A percentile compares a stretch with the other conserved stretches of the same genome.
Conservation (phyloP, 768 basidiomycete genomes). For the Boletus subcaerulescens region DNA sequence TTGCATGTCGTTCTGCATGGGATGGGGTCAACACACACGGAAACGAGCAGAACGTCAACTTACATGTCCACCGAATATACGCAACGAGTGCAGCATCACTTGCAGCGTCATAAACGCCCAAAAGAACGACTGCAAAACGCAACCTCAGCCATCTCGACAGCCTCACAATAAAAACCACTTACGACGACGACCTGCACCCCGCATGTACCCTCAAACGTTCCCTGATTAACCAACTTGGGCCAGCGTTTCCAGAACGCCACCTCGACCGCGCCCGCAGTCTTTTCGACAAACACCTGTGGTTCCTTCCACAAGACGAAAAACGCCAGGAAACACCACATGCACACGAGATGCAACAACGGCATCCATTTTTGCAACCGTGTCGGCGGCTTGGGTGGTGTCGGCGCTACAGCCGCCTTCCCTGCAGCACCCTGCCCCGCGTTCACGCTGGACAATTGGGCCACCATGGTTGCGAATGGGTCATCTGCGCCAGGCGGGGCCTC, state of each 20-base stretch:
- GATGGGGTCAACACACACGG: constrained; percentile 1
- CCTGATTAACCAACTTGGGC: constrained; percentile 50
- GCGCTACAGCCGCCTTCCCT: constrained; percentile 29
- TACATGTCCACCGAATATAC: constrained; percentile 69
- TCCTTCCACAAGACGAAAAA: constrained; percentile 69
- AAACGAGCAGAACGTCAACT: constrained; percentile 25
- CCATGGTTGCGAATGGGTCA: constrained; percentile 48
- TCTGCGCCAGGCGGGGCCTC: constrained; percentile 22
- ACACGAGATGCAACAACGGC: constrained; percentile 62
- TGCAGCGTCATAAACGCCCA: constrained; percentile 78
- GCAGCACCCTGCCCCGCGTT: constrained; percentile 20
- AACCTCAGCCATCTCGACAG: constrained; percentile 1
- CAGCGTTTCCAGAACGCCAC: constrained; percentile 55
- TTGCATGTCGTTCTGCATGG: constrained; percentile 50
- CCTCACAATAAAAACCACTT: constrained; percentile 17
- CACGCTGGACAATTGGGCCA: constrained; percentile 30
- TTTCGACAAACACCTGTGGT: constrained; percentile 47
- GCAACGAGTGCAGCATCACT: constrained; percentile 65
- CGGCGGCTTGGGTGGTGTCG: constrained; percentile 30
- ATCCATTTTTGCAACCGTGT: constrained; percentile 57
- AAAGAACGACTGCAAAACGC: constrained; percentile 62
- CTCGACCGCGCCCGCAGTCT: constrained; percentile 34
- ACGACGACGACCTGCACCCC: constrained; percentile 56
- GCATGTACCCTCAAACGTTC: constrained; percentile 37
- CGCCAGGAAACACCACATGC: constrained; percentile 61